A percentile compares a stretch with the other conserved stretches of the same genome.
Evolutionary conservation across 1,139 yeast genomes (phyloP).

Genomic region (Scheffersomyces titani): DNA sequence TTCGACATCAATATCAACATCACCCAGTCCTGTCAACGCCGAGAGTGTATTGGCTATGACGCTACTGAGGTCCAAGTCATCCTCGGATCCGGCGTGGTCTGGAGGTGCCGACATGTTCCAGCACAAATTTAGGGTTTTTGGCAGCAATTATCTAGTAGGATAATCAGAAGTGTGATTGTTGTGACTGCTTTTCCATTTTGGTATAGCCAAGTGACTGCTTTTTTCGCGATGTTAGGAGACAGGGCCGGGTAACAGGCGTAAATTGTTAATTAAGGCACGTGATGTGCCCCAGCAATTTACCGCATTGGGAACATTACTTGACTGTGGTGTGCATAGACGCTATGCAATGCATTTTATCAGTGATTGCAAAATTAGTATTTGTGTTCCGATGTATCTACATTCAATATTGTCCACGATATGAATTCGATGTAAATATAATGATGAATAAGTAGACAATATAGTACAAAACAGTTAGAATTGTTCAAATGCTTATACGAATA

Average conservation of each 20-base stretch:
- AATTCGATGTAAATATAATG: no score
- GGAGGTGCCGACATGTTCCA: not conserved
- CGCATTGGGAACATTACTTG: not conserved
- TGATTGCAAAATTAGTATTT: no score
- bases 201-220: conserved; percentile 11
- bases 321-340: not conserved
- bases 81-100: conserved; percentile 1
- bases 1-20: not conserved
- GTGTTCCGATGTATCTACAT: not conserved
- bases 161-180: not conserved
- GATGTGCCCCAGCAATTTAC: not conserved
- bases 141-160: not conserved
- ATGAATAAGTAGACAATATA: no score
- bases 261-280: not conserved
- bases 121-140: not conserved
- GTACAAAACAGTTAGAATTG: not conserved
- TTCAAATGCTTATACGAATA: not conserved
- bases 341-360: no score
- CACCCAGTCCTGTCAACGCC: conserved; percentile 5
- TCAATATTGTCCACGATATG: not conserved
- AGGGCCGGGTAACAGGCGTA: not conserved
- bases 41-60: conserved; percentile 14
- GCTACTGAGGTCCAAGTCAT: conserved; percentile 10
- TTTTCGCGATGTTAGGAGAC: conserved; percentile 1
- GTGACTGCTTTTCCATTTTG: conserved; percentile 9